Conservation (phyloP, 2,329 filamentous ascomycete genomes). For the Anisogramma anomala region DNA sequence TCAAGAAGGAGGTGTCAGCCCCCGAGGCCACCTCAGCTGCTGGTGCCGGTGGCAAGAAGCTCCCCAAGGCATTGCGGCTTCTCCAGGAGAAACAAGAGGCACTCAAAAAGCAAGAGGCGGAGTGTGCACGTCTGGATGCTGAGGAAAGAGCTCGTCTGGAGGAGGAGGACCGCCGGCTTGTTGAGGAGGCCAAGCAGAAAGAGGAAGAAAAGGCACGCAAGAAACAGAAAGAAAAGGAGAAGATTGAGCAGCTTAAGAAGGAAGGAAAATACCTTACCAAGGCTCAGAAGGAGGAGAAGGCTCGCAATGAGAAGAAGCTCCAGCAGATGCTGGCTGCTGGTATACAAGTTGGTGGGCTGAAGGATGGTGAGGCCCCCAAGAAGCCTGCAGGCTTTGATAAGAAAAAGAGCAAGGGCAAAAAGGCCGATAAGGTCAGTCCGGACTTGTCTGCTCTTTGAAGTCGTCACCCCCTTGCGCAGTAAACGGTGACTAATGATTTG, state of each 20-base stretch:
- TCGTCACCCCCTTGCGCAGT: too few relatives aligned
- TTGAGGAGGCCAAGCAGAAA: constrained; percentile 56
- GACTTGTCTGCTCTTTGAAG: not conserved
- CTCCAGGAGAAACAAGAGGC: constrained; percentile 79
- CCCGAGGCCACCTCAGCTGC: constrained; percentile 25
- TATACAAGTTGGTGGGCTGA: constrained; percentile 56
- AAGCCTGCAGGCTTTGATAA: constrained; percentile 57
- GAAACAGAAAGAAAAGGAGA: constrained; percentile 80
- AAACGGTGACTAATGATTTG: too few relatives aligned
- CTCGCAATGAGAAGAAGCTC: constrained; percentile 64
- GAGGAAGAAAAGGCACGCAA: constrained; percentile 66
- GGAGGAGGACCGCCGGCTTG: constrained; percentile 51
- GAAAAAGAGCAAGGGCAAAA: constrained; percentile 51
- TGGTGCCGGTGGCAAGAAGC: constrained; percentile 57
- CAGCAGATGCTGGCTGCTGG: constrained; percentile 77
- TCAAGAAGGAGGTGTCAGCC: constrained; percentile 34
- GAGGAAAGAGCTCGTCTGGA: constrained; percentile 45
- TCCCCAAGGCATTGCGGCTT: constrained; percentile 60
- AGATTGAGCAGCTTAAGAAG: constrained; percentile 75
- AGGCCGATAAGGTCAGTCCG: constrained; percentile 41
- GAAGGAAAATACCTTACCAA: constrained; percentile 81
- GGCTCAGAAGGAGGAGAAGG: constrained; percentile 73
- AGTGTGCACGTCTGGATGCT: constrained; percentile 42
- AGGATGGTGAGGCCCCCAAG: constrained; percentile 41
- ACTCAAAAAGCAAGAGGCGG: constrained; percentile 53